These are phyloP conservation scores for Fraxinus latifolia DNA, from an alignment of 305 asterid genomes.

Conservation along the genomic window DNA sequence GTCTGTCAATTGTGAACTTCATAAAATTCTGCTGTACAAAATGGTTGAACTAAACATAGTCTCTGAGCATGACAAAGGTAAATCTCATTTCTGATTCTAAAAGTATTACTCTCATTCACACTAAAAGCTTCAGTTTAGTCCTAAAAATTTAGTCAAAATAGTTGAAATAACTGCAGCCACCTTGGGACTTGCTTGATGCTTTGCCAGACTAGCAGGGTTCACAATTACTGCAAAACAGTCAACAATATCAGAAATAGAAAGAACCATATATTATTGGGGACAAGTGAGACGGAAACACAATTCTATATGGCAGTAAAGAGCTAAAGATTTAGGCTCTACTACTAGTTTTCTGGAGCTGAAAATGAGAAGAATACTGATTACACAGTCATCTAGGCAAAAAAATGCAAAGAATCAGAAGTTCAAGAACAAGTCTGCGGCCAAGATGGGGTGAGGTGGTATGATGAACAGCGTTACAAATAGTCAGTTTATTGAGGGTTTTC, in stretches of 20 bases:
- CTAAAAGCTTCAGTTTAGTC: conserved; percentile 34
- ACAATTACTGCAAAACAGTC: conserved; percentile 62
- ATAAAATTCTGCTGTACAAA: not conserved
- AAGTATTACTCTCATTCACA: not conserved
- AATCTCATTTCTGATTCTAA: not conserved
- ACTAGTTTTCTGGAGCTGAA: too few relatives aligned
- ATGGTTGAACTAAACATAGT: not conserved
- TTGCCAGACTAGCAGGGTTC: conserved; percentile 81
- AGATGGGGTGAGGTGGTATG: too few relatives aligned
- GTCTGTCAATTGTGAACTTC: not conserved
- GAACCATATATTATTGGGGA: not conserved
- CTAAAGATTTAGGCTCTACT: too few relatives aligned
- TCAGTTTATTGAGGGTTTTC: too few relatives aligned
- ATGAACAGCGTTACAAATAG: too few relatives aligned
- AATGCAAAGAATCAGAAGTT: too few relatives aligned
- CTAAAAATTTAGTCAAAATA: conserved; percentile 74
- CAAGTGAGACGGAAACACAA: too few relatives aligned
- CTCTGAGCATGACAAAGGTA: not conserved
- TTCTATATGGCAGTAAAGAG: too few relatives aligned
- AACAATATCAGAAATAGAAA: conserved; percentile 8
- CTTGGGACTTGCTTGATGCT: conserved; percentile 84
- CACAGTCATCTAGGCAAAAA: too few relatives aligned
- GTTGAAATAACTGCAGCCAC: conserved; percentile 74
- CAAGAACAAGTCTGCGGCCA: too few relatives aligned
- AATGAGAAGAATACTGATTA: too few relatives aligned